These are phyloP conservation scores for Saturnispora zaruensis DNA, from an alignment of 805 yeast species.

Conservation along the genomic window DNA sequence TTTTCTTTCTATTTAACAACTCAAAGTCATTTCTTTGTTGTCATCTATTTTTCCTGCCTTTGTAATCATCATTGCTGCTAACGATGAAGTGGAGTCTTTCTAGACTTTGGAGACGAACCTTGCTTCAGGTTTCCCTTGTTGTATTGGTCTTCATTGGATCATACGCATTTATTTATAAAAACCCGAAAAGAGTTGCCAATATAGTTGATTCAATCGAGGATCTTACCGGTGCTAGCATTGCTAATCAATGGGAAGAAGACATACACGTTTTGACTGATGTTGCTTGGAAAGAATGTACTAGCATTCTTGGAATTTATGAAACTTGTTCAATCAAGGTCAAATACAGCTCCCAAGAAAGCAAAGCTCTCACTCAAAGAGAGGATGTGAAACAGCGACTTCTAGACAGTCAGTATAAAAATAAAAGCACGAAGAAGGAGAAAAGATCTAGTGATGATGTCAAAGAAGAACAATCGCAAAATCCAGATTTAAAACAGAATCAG, in stretches of 20 bases:
- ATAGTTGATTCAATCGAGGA: conserved; percentile 4
- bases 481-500: background rate
- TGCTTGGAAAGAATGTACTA: conserved; percentile 5
- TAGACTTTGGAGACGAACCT: conserved; percentile 6
- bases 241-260: conserved; percentile 7
- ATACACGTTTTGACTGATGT: conserved; percentile 5
- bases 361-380: background rate
- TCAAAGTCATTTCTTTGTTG: background rate
- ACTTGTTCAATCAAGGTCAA: conserved; percentile 2
- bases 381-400: background rate
- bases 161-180: background rate
- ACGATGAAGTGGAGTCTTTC: conserved; percentile 4
- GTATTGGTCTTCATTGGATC: conserved; percentile 1
- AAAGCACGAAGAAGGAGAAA: background rate
- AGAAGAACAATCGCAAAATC: background rate
- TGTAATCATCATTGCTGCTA: background rate
- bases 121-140: conserved; percentile 1
- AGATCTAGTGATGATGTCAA: background rate
- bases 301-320: background rate
- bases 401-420: background rate
- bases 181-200: conserved; percentile 2
- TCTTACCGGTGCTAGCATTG: conserved; percentile 1
- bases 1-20: background rate
- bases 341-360: background rate
- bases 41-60: background rate